A percentile compares a stretch with the other conserved stretches of the same genome.
Conservation (phyloP, 23 red algal genomes). For the Cyanidioschyzon merolae region DNA sequence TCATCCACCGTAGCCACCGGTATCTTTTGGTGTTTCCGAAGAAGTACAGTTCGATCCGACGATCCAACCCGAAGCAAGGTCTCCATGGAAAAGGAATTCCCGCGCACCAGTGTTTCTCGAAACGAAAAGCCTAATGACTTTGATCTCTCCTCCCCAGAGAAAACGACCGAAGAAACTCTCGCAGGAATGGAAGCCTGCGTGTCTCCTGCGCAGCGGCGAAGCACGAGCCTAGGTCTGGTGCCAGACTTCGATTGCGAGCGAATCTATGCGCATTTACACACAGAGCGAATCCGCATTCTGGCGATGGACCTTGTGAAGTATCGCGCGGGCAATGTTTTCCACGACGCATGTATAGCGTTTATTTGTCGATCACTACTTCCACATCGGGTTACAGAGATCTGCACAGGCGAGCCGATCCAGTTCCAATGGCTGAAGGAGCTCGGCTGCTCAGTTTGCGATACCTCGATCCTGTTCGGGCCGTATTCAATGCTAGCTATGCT, state of each 20-base stretch:
- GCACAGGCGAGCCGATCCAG: neutral
- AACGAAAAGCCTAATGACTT: neutral
- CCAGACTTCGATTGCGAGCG: neutral
- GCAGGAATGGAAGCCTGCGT: neutral
- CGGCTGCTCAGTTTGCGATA: neutral
- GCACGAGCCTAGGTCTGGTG: neutral
- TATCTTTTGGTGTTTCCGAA: neutral
- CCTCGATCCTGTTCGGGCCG: neutral
- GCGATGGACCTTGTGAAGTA: conserved; percentile 9
- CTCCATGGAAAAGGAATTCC: neutral
- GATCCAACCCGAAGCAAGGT: neutral
- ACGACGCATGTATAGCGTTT: neutral
- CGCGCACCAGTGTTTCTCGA: neutral
- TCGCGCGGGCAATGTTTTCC: conserved; percentile 10
- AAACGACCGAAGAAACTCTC: no score
- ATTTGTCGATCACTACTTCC: neutral
- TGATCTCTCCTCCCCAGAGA: neutral
- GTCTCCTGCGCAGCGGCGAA: neutral
- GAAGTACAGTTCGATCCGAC: neutral
- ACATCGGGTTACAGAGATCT: neutral
- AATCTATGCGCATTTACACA: neutral
- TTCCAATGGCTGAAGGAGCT: neutral
- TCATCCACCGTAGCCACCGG: neutral
- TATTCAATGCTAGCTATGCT: neutral
- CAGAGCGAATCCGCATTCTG: neutral